phyloP scores from a whole-genome alignment of 1,284 basidiomycete species.

The Malassezia japonica region DNA sequence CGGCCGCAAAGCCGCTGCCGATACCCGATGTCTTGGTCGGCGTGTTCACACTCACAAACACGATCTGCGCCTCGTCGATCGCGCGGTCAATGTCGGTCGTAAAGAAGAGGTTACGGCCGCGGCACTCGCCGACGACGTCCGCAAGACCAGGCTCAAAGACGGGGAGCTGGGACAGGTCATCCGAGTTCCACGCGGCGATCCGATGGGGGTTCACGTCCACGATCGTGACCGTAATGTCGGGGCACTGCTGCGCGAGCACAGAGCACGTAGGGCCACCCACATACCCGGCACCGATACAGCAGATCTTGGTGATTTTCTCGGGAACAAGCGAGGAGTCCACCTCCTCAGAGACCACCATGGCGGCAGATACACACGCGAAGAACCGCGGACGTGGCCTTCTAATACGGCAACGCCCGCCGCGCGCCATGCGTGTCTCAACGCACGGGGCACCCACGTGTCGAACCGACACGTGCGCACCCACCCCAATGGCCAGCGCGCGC shows the following conservation, averaged over 20 bases:
- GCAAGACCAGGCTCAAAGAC: constrained; percentile 98
- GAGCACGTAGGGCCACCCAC: constrained; percentile 74
- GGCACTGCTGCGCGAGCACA: constrained; percentile 87
- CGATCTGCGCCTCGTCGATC: constrained; percentile 77
- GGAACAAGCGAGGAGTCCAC: neutral
- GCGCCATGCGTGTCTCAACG: neutral
- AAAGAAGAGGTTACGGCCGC: constrained; percentile 94
- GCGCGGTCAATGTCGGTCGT: constrained; percentile 86
- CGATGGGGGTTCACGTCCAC: constrained; percentile 92
- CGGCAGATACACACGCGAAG: neutral
- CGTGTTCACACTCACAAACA: constrained; percentile 75
- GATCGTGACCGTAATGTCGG: constrained; percentile 87
- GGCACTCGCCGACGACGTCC: constrained; percentile 74
- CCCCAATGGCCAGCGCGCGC: too few relatives aligned
- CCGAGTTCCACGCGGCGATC: constrained; percentile 87
- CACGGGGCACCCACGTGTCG: constrained; percentile 1
- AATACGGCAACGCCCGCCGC: neutral
- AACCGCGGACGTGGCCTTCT: neutral
- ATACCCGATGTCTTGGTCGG: constrained; percentile 97
- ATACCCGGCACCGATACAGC: constrained; percentile 78
- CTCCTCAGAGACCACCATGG: neutral
- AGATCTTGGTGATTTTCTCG: constrained; percentile 33
- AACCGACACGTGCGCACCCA: neutral
- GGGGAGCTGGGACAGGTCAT: constrained; percentile 54
- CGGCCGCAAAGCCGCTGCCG: constrained; percentile 92